Evolutionary conservation across 257 asterid genomes (phyloP).

Genomic region (Solanum phureja): DNA sequence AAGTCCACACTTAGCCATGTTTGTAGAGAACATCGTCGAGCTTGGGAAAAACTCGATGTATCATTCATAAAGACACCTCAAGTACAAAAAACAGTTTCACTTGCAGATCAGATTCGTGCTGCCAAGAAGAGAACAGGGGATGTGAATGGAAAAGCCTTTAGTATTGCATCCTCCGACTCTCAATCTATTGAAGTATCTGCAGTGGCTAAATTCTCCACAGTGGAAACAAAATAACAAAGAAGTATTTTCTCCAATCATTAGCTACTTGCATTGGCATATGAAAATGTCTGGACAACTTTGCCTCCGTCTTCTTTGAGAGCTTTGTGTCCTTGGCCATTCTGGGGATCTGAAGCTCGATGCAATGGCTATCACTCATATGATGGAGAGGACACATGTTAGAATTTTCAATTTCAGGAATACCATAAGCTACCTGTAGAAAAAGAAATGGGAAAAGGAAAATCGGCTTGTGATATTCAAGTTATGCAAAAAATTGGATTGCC

Average conservation of each 20-base stretch:
- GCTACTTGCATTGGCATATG: background rate
- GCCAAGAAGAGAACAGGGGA: conserved; percentile 54
- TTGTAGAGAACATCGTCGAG: conserved; percentile 27
- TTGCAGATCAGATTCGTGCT: conserved; percentile 70
- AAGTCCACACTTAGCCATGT: conserved; percentile 35
- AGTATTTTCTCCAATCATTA: background rate
- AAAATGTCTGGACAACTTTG: background rate
- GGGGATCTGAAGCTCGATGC: background rate
- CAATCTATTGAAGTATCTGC: background rate
- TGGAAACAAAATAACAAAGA: background rate
- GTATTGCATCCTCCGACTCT: background rate
- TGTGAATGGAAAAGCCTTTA: conserved; percentile 17
- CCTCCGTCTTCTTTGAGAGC: background rate
- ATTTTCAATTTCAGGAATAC: background rate
- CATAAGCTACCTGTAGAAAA: background rate
- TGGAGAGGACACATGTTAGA: background rate
- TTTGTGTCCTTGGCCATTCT: background rate
- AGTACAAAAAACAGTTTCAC: conserved; percentile 31
- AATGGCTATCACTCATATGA: background rate
- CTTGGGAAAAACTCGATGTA: conserved; percentile 64
- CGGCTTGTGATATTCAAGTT: background rate
- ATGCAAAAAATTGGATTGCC: background rate
- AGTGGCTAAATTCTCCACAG: background rate
- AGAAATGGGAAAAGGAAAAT: background rate
- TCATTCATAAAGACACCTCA: conserved; percentile 24